phyloP scores from a whole-genome alignment of 2,329 filamentous ascomycete species.

The Pseudopithomyces chartarum region DNA sequence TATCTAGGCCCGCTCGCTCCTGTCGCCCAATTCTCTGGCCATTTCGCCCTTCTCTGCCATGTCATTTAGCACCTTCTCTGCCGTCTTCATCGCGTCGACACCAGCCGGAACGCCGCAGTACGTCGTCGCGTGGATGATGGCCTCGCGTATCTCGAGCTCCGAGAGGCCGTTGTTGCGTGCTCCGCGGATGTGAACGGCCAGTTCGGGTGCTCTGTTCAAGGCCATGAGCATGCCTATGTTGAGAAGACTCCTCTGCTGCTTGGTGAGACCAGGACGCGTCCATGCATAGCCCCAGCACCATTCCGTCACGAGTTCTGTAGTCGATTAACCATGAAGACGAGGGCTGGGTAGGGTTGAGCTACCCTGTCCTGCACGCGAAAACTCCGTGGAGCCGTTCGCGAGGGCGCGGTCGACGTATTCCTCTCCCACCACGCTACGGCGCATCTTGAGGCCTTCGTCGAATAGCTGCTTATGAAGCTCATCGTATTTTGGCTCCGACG shows the following conservation, averaged over 20 bases:
- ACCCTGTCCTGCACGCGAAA: constrained; percentile 61
- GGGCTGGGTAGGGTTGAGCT: too few relatives aligned
- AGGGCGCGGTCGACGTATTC: constrained; percentile 64
- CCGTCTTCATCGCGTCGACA: constrained; percentile 59
- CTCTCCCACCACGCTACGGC: constrained; percentile 65
- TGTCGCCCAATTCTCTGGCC: constrained; percentile 37
- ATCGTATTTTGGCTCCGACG: constrained; percentile 48
- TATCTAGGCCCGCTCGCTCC: constrained; percentile 38
- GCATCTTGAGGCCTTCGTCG: constrained; percentile 64
- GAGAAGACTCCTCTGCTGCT: constrained; percentile 65
- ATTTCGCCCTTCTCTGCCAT: constrained; percentile 54
- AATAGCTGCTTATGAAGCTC: constrained; percentile 61
- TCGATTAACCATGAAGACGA: too few relatives aligned
- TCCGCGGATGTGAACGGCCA: constrained; percentile 66
- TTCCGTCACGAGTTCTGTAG: constrained; percentile 63
- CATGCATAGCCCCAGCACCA: constrained; percentile 68
- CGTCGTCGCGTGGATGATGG: constrained; percentile 55
- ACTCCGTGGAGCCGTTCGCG: constrained; percentile 62
- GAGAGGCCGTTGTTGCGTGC: constrained; percentile 67
- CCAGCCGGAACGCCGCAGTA: constrained; percentile 62
- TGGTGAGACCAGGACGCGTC: constrained; percentile 65
- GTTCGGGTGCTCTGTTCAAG: constrained; percentile 63
- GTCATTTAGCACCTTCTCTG: constrained; percentile 57
- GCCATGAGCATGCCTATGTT: constrained; percentile 70
- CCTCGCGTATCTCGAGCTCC: constrained; percentile 67